A percentile compares a stretch with the other conserved stretches of the same genome.
These are phyloP conservation scores for Phytophthora palmivora DNA, from an alignment of 352 stramenopile species.

Conservation along the genomic window DNA sequence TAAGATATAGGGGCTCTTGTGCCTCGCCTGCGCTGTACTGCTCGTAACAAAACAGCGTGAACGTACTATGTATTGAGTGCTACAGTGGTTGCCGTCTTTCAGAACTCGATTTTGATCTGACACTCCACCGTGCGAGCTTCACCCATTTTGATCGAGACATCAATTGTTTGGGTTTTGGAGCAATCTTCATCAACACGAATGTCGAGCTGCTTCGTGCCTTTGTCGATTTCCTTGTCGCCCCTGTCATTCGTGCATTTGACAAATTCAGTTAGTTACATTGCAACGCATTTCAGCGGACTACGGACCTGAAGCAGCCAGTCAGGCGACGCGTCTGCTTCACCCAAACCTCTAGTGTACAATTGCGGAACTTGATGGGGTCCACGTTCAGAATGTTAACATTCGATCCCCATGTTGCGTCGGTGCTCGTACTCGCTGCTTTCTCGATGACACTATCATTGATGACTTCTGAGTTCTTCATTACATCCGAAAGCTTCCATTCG, in stretches of 20 bases:
- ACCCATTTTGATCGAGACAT: neutral
- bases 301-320: constrained; percentile 1
- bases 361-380: neutral
- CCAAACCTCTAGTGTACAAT: neutral
- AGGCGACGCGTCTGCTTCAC: neutral
- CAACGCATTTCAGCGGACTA: neutral
- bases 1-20: too few relatives aligned
- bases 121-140: neutral
- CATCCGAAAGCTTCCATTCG: neutral
- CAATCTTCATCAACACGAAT: neutral
- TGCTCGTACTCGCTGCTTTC: neutral
- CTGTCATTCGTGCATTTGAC: neutral
- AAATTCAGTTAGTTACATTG: neutral
- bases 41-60: too few relatives aligned
- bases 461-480: neutral
- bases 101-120: neutral
- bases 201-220: neutral
- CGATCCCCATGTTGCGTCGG: neutral
- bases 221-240: neutral
- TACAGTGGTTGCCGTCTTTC: too few relatives aligned
- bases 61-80: too few relatives aligned
- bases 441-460: neutral
- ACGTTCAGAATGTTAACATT: neutral
- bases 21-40: too few relatives aligned
- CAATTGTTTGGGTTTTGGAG: neutral